Conservation (phyloP, 2,329 filamentous ascomycete species). For the Apiospora marii region DNA sequence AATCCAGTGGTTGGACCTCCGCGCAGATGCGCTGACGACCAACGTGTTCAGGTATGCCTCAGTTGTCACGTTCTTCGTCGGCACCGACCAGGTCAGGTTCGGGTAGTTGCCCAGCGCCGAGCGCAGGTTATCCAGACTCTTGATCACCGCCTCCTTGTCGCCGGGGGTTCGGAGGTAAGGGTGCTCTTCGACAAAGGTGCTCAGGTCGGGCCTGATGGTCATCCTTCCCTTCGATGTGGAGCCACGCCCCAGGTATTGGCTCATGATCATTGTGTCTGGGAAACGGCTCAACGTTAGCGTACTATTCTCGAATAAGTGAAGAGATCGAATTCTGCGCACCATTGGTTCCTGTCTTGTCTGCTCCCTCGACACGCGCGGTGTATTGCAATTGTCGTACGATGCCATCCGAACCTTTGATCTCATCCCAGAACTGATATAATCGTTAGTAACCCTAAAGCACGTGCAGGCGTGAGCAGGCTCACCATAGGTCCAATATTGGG, state of each 20-base stretch:
- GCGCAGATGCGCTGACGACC: constrained; percentile 44
- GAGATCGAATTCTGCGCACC: neutral
- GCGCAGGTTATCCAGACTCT: constrained; percentile 65
- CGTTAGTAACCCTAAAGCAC: neutral
- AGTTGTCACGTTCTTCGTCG: constrained; percentile 57
- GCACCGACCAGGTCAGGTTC: constrained; percentile 62
- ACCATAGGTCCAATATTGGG: constrained; percentile 69
- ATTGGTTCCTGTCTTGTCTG: constrained; percentile 31
- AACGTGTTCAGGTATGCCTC: constrained; percentile 61
- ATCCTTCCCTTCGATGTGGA: constrained; percentile 65
- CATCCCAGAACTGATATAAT: constrained; percentile 56
- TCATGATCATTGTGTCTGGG: constrained; percentile 52
- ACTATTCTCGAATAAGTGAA: constrained; percentile 34
- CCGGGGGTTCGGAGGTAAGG: constrained; percentile 64
- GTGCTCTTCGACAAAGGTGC: constrained; percentile 62
- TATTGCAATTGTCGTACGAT: constrained; percentile 69
- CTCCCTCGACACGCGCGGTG: constrained; percentile 66
- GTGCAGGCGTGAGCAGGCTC: constrained; percentile 25
- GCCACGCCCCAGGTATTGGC: constrained; percentile 69
- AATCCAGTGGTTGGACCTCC: constrained; percentile 59
- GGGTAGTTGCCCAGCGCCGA: constrained; percentile 59
- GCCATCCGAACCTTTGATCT: constrained; percentile 62
- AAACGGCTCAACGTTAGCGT: neutral
- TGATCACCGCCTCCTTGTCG: constrained; percentile 66
- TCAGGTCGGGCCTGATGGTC: constrained; percentile 65